phyloP scores from a whole-genome alignment of 192 early-diverging fungal genomes.

The Kickxella alabastrina region DNA sequence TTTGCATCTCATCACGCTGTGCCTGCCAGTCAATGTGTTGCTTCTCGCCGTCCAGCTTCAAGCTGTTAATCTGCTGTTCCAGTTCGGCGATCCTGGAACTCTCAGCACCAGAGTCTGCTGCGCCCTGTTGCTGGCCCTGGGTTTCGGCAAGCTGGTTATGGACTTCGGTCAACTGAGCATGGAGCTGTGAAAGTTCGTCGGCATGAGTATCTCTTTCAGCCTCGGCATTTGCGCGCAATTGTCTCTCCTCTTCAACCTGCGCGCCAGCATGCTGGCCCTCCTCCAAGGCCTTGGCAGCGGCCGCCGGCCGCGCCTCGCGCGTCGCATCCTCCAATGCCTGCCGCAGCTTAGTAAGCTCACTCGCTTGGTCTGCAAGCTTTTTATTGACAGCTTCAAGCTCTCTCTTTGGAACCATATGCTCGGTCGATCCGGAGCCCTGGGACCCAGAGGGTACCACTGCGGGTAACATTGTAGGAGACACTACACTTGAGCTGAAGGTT shows the following conservation, averaged over 20 bases:
- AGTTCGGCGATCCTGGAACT: conserved; percentile 15
- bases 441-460: conserved; percentile 4
- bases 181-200: conserved; percentile 15
- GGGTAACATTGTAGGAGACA: conserved; percentile 14
- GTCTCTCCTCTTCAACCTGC: conserved; percentile 16
- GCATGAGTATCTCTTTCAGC: conserved; percentile 14
- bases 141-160: conserved; percentile 6
- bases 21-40: conserved; percentile 18
- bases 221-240: conserved; percentile 11
- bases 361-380: conserved; percentile 20
- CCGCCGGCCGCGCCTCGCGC: neutral
- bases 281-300: neutral
- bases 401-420: conserved; percentile 16
- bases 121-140: neutral
- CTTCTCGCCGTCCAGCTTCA: conserved; percentile 12
- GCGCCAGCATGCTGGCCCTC: neutral
- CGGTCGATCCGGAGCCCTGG: conserved; percentile 5
- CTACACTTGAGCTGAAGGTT: conserved; percentile 18
- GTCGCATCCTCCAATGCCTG: conserved; percentile 12
- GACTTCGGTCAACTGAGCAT: conserved; percentile 3
- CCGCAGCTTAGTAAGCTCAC: conserved; percentile 21
- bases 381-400: conserved; percentile 27
- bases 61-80: conserved; percentile 18
- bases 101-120: neutral
- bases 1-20: conserved; percentile 32